Percentiles rank a stretch among this genome's conserved stretches.
Conservation (phyloP, 495 filamentous ascomycete species). For the Penicillium verhagenii region DNA sequence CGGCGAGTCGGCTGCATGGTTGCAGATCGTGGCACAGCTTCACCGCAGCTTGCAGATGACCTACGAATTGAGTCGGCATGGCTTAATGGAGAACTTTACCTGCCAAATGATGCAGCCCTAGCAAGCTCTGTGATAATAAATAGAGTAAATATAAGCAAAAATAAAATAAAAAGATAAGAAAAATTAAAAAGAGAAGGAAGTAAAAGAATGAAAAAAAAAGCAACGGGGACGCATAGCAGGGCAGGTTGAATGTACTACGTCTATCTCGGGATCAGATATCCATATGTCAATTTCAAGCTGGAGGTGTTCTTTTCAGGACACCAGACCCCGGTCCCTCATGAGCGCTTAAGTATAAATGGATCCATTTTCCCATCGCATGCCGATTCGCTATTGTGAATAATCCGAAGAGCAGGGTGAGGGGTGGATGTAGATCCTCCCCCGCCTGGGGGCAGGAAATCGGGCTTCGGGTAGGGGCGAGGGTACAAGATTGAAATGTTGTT, state of each 20-base stretch:
- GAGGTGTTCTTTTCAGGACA: not conserved
- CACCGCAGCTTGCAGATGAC: slow-evolving; percentile 31
- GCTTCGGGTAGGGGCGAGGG: too few relatives aligned
- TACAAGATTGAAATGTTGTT: too few relatives aligned
- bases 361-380: not conserved
- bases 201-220: not conserved
- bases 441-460: not conserved
- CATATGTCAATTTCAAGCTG: not conserved
- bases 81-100: not conserved
- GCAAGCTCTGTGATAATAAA: not conserved
- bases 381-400: not conserved
- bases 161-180: not conserved
- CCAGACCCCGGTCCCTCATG: not conserved
- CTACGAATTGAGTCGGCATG: slow-evolving; percentile 20
- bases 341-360: not conserved
- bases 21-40: slow-evolving; percentile 25
- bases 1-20: slow-evolving; percentile 13
- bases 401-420: not conserved
- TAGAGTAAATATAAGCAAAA: too few relatives aligned
- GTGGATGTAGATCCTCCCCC: slow-evolving; percentile 4
- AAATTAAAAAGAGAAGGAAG: too few relatives aligned
- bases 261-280: not conserved
- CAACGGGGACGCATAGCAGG: not conserved
- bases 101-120: slow-evolving; percentile 16
- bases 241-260: not conserved